Conservation (phyloP, 108 stramenopile genomes). For the Schizochytrium sp. region DNA sequence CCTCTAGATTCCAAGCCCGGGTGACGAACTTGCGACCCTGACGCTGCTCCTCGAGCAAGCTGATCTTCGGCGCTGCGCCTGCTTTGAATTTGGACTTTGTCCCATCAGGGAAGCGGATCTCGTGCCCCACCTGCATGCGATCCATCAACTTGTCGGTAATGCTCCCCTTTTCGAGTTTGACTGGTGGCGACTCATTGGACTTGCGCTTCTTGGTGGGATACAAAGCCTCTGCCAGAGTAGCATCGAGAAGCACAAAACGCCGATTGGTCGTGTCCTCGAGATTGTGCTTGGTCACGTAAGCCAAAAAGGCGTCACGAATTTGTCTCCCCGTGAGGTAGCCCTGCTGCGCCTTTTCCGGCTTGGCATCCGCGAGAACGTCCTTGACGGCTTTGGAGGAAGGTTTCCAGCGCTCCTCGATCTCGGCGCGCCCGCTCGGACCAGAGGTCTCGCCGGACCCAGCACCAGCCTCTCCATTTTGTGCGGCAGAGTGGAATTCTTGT, state of each 20-base stretch:
- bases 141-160: neutral
- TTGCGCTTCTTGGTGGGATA: neutral
- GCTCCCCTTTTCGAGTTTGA: neutral
- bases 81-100: neutral
- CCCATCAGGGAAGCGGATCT: neutral
- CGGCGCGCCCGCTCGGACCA: neutral
- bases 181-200: neutral
- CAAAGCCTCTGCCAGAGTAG: neutral
- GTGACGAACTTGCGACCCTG: neutral
- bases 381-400: neutral
- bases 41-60: neutral
- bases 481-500: neutral
- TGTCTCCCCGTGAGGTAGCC: neutral
- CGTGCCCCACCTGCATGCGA: neutral
- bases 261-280: neutral
- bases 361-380: neutral
- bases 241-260: neutral
- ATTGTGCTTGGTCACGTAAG: neutral
- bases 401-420: neutral
- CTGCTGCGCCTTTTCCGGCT: neutral
- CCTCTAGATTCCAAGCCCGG: neutral
- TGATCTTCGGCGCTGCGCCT: neutral
- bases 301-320: neutral
- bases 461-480: neutral
- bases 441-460: neutral